phyloP scores from a whole-genome alignment of 2,329 filamentous ascomycete species.

The Phaeosphaeria sp. region DNA sequence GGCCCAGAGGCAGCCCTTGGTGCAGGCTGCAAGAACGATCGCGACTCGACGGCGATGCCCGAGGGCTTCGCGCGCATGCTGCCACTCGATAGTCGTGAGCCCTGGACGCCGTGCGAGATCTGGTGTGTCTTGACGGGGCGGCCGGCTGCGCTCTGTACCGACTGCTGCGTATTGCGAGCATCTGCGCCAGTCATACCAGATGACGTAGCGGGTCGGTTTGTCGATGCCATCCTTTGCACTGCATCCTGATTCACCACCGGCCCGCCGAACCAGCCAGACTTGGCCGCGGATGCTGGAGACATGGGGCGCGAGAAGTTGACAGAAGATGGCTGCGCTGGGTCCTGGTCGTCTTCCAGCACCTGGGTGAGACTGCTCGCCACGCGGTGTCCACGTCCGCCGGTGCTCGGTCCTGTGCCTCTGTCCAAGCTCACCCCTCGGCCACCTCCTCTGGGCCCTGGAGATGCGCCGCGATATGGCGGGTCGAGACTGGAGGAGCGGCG shows the following conservation, averaged over 20 bases:
- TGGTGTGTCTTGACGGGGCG: slow-evolving; percentile 52
- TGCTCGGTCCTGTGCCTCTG: slow-evolving; percentile 28
- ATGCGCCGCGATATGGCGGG: slow-evolving; percentile 54
- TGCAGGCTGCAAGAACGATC: slow-evolving; percentile 20
- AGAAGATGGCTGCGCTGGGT: slow-evolving; percentile 48
- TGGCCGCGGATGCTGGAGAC: slow-evolving; percentile 41
- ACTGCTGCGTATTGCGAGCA: slow-evolving; percentile 34
- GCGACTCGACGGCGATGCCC: slow-evolving; percentile 53
- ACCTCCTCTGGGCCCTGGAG: slow-evolving; percentile 48
- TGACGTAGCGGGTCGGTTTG: slow-evolving; percentile 37
- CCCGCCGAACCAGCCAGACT: slow-evolving; percentile 47
- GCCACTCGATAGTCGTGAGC: slow-evolving; percentile 55
- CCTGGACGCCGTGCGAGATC: slow-evolving; percentile 42
- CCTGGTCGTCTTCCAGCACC: slow-evolving; percentile 52
- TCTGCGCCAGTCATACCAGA: slow-evolving; percentile 25
- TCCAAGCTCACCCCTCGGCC: slow-evolving; percentile 52
- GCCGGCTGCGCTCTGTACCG: slow-evolving; percentile 44
- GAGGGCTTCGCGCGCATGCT: slow-evolving; percentile 59
- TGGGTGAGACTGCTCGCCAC: slow-evolving; percentile 47
- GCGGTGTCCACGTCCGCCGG: slow-evolving; percentile 31
- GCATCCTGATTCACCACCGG: slow-evolving; percentile 43
- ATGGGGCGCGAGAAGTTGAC: slow-evolving; percentile 64
- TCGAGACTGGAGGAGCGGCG: slow-evolving; percentile 58
- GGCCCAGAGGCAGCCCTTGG: slow-evolving; percentile 23
- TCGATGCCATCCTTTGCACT: slow-evolving; percentile 34